phyloP scores from a whole-genome alignment of 202 grass and related monocot genomes.

The Carex sylvatica region DNA sequence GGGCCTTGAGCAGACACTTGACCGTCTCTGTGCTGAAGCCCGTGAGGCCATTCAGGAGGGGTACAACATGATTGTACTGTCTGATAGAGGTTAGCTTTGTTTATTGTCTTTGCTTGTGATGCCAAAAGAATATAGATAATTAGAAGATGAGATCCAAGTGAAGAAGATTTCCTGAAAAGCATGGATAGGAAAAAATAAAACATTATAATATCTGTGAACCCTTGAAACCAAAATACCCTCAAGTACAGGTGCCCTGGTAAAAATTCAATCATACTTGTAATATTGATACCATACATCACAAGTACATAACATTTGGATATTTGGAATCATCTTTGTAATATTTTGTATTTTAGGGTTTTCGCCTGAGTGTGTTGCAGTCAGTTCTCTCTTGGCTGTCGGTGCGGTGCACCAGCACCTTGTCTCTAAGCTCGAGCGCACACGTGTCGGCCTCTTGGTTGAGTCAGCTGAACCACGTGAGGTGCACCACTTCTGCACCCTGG shows the following conservation, averaged over 20 bases:
- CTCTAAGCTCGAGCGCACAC: conserved; percentile 80
- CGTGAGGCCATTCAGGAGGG: conserved; percentile 63
- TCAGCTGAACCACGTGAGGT: conserved; percentile 98
- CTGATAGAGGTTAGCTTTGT: conserved; percentile 83
- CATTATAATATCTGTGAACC: not conserved
- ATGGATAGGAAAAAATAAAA: not conserved
- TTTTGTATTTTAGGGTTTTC: conserved; percentile 61
- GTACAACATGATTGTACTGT: conserved; percentile 86
- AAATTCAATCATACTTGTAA: not conserved
- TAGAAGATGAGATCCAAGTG: not conserved
- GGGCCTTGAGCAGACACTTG: conserved; percentile 78
- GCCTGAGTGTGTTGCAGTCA: conserved; percentile 66
- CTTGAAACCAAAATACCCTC: not conserved
- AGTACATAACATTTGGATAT: not conserved
- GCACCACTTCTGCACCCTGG: conserved; percentile 92
- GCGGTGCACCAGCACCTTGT: conserved; percentile 98
- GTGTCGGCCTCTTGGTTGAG: conserved; percentile 72
- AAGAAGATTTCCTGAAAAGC: not conserved
- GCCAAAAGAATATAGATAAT: not conserved
- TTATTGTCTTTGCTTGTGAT: not conserved
- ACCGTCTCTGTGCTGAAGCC: conserved; percentile 84
- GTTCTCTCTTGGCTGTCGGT: conserved; percentile 93
- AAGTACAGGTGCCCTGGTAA: not conserved
- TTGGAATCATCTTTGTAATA: conserved; percentile 22
- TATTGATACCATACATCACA: not conserved